Evolutionary conservation across 176 grass and related monocot genomes (phyloP).

Genomic region (Musa schizocarpa): DNA sequence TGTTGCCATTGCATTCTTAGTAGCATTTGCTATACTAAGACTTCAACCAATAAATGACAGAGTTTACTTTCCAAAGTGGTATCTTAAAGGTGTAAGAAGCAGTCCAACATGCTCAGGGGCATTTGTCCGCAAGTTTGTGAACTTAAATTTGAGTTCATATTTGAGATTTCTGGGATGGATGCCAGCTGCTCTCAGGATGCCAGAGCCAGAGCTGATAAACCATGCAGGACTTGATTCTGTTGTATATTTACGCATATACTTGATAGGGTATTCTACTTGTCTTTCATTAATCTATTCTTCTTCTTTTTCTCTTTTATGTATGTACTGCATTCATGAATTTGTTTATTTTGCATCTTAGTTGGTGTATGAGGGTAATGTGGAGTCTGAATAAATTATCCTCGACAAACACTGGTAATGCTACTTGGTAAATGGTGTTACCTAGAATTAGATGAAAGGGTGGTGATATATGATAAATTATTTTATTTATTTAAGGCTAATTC

Average conservation of each 20-base stretch:
- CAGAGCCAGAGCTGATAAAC: conserved; percentile 14
- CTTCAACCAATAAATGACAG: conserved; percentile 13
- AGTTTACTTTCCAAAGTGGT: conserved; percentile 18
- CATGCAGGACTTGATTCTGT: conserved; percentile 23
- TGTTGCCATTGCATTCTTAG: neutral
- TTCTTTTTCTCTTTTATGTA: neutral
- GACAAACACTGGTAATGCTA: neutral
- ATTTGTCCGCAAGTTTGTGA: conserved; percentile 2
- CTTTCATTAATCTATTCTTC: neutral
- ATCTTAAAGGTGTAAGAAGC: conserved; percentile 9
- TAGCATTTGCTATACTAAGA: conserved; percentile 11
- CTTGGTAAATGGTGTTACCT: neutral
- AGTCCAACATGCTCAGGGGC: neutral
- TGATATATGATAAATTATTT: neutral
- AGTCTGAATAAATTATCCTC: neutral
- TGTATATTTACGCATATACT: conserved; percentile 15
- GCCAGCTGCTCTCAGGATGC: conserved; percentile 12
- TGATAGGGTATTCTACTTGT: conserved; percentile 10
- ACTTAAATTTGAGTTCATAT: conserved; percentile 9
- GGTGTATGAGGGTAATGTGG: neutral
- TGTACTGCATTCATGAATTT: neutral
- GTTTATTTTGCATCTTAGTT: too few relatives aligned
- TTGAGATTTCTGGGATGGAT: conserved; percentile 16
- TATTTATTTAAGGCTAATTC: neutral
- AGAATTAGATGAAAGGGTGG: neutral